Percentiles rank a stretch among this genome's conserved stretches.
Evolutionary conservation across 2,329 filamentous ascomycete genomes (phyloP).

Genomic region (Aspergillus sp.): DNA sequence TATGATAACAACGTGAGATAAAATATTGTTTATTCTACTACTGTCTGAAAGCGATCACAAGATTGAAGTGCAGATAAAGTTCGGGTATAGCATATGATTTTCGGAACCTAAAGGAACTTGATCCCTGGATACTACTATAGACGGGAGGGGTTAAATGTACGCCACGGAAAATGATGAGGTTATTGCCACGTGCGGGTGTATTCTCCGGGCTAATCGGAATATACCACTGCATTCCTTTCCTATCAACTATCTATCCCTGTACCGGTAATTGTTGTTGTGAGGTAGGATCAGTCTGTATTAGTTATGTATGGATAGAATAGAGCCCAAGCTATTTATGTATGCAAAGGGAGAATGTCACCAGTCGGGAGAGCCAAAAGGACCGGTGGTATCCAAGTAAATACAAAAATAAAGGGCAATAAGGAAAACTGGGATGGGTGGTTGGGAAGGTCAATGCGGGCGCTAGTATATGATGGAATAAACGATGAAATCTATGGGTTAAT

Average conservation of each 20-base stretch:
- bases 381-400: background rate
- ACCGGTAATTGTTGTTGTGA: background rate
- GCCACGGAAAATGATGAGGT: background rate
- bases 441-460: background rate
- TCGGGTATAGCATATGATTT: background rate
- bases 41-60: too few species aligned
- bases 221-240: too few species aligned
- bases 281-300: background rate
- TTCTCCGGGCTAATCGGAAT: background rate
- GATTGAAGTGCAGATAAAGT: background rate
- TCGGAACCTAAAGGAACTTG: background rate
- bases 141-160: background rate
- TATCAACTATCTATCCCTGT: background rate
- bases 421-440: background rate
- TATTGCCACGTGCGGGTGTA: constrained; percentile 5
- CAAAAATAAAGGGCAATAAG: background rate
- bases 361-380: background rate
- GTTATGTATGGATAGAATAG: too few species aligned
- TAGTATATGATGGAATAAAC: background rate
- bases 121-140: background rate
- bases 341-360: background rate
- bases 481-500: background rate
- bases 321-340: too few species aligned
- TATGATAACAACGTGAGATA: too few species aligned
- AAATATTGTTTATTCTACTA: too few species aligned